A percentile compares a stretch with the other conserved stretches of the same genome.
Evolutionary conservation across 2,329 filamentous ascomycete genomes (phyloP).

Genomic region (Aspergillus sergii): DNA sequence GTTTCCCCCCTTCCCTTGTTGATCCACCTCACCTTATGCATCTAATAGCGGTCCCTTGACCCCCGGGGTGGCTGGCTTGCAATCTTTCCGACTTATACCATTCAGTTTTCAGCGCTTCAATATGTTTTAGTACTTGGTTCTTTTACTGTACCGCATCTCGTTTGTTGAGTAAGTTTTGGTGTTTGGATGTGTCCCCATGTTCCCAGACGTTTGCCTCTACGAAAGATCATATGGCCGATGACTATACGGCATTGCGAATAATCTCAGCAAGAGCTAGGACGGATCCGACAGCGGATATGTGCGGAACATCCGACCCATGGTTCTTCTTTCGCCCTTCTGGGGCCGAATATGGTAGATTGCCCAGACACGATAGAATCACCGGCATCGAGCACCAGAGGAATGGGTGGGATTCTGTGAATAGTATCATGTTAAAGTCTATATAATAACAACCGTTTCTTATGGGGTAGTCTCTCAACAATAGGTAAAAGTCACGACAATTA

Average conservation of each 20-base stretch:
- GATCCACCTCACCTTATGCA: constrained; percentile 13
- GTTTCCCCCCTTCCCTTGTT: neutral
- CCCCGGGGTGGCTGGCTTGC: constrained; percentile 1
- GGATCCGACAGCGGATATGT: neutral
- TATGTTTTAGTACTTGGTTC: neutral
- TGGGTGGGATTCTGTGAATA: neutral
- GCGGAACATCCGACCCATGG: neutral
- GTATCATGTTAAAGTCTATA: neutral
- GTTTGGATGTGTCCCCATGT: neutral
- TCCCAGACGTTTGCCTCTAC: neutral
- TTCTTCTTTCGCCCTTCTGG: neutral
- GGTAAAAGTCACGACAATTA: no score
- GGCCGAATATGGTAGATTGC: neutral
- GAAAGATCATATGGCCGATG: neutral
- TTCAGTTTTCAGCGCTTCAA: constrained; percentile 4
- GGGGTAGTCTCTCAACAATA: no score
- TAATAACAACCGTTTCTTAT: neutral
- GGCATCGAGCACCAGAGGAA: neutral
- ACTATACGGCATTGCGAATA: neutral
- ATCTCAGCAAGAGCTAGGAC: neutral
- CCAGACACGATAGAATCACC: neutral
- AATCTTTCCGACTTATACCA: constrained; percentile 14
- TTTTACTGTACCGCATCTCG: neutral
- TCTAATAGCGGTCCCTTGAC: constrained; percentile 9
- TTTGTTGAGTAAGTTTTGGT: constrained; percentile 2